Evolutionary conservation across 345 rosid genomes (phyloP).

Genomic region (Arabidopsis suecica): DNA sequence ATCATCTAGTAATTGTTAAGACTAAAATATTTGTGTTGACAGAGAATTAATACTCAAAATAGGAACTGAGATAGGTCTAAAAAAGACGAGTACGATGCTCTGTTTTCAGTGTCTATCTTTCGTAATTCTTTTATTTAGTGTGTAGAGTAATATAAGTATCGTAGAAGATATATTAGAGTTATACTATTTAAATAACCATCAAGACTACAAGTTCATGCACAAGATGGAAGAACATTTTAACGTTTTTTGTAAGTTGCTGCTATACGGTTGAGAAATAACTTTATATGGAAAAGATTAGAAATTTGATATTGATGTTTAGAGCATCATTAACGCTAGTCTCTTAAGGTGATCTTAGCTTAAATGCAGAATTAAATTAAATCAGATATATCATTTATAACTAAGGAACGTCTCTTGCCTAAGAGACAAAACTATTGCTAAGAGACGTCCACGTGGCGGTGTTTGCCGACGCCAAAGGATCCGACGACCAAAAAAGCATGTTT

Average conservation of each 20-base stretch:
- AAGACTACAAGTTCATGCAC: not conserved
- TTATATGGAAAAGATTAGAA: slow-evolving; percentile 16
- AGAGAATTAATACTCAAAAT: not conserved
- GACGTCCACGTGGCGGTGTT: too few relatives aligned
- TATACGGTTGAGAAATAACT: slow-evolving; percentile 9
- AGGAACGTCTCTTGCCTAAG: too few relatives aligned
- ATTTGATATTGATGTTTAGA: slow-evolving; percentile 23
- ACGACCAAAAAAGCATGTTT: too few relatives aligned
- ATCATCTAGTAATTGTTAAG: slow-evolving; percentile 1
- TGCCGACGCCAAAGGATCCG: too few relatives aligned
- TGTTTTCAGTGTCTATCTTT: slow-evolving; percentile 21
- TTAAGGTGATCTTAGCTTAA: too few relatives aligned
- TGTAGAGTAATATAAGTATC: too few relatives aligned
- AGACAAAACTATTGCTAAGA: too few relatives aligned
- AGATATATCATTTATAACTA: too few relatives aligned
- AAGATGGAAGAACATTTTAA: not conserved
- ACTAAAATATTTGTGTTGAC: not conserved
- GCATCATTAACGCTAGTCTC: too few relatives aligned
- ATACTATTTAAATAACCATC: not conserved
- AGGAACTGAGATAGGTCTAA: not conserved
- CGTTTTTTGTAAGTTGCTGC: not conserved
- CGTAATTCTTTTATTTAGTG: not conserved
- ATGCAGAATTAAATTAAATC: too few relatives aligned
- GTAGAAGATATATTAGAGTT: too few relatives aligned
- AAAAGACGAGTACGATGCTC: slow-evolving; percentile 1